phyloP scores from a whole-genome alignment of 2,329 filamentous ascomycete species.

The Ophiostoma montium region DNA sequence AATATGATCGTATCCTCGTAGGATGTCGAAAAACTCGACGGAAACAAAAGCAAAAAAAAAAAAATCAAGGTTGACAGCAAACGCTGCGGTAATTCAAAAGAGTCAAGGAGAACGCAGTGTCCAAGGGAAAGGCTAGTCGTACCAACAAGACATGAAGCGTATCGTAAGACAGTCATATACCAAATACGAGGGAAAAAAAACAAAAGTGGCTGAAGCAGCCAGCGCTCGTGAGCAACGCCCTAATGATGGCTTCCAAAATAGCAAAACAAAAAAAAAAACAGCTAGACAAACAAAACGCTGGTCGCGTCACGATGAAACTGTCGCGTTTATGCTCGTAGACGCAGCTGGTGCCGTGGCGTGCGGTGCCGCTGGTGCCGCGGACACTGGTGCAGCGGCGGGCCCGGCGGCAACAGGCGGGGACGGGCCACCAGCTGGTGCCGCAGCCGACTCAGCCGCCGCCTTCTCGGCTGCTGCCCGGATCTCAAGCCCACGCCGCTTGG shows the following conservation, averaged over 20 bases:
- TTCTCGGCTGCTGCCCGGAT: slow-evolving; percentile 28
- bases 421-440: not conserved
- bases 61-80: too few species aligned
- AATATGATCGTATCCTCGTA: slow-evolving; percentile 1
- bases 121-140: too few species aligned
- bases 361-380: not conserved
- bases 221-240: too few species aligned
- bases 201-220: too few species aligned
- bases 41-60: not conserved
- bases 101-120: slow-evolving; percentile 11
- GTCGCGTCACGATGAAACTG: slow-evolving; percentile 4
- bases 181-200: not conserved
- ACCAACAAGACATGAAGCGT: too few species aligned
- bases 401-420: not conserved
- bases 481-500: slow-evolving; percentile 51
- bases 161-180: too few species aligned
- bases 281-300: slow-evolving; percentile 1
- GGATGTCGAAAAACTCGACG: not conserved
- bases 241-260: too few species aligned
- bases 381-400: not conserved
- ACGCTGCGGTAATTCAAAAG: too few species aligned
- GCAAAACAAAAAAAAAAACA: too few species aligned
- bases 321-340: not conserved
- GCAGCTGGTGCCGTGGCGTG: not conserved
- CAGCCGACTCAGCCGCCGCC: slow-evolving; percentile 1